Conservation (phyloP, 768 basidiomycete genomes). For the Trametes maxima region DNA sequence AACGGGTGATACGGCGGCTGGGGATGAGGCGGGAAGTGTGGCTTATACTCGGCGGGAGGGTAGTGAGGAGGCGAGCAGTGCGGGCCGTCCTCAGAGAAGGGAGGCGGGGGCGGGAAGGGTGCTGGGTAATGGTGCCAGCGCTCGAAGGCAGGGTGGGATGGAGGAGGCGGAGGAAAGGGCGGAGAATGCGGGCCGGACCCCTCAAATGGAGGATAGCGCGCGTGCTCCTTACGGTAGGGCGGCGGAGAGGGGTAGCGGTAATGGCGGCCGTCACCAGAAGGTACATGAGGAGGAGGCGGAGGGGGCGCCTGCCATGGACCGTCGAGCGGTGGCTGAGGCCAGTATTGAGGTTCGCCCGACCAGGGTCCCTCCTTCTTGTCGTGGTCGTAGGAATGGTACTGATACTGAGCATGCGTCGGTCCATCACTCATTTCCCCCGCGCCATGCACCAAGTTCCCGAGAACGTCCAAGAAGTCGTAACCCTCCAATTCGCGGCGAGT, state of each 20-base stretch:
- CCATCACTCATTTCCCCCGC: background rate
- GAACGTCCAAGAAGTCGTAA: background rate
- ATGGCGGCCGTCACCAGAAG: background rate
- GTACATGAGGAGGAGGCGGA: slow-evolving; percentile 13
- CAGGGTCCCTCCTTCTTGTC: background rate
- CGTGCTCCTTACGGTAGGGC: background rate
- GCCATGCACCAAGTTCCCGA: background rate
- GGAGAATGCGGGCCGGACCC: background rate
- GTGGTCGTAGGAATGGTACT: background rate
- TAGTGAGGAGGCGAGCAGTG: slow-evolving; percentile 1
- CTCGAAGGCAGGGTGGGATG: background rate
- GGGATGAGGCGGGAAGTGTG: background rate
- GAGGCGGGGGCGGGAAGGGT: slow-evolving; percentile 2
- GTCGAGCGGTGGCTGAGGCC: background rate
- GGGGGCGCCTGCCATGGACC: slow-evolving; percentile 1
- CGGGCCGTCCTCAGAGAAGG: background rate
- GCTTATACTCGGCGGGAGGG: background rate
- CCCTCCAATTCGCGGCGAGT: background rate
- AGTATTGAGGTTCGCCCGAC: background rate
- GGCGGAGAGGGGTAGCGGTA: background rate
- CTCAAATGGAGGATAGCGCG: background rate
- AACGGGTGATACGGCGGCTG: background rate
- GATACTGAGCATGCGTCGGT: background rate
- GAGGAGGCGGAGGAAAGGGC: slow-evolving; percentile 4
- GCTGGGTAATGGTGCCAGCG: background rate